Evolutionary conservation across 2,329 filamentous ascomycete genomes (phyloP).

Genomic region (Ceratocystis ficicola): DNA sequence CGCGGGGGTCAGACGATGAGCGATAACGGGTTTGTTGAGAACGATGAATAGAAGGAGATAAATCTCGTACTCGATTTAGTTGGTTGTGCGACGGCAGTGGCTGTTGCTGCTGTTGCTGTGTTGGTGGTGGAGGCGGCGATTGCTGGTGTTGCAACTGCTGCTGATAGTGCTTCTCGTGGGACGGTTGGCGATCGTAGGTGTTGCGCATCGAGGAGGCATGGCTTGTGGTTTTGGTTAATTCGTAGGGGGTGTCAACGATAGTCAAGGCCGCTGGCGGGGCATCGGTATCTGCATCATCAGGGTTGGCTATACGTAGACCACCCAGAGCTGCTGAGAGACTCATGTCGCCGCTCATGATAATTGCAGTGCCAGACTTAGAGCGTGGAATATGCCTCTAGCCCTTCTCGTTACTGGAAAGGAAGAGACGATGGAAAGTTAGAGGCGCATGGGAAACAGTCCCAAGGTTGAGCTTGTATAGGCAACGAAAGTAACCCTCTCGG

Average conservation of each 20-base stretch:
- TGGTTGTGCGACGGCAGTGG: constrained; percentile 19
- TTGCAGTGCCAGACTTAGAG: constrained; percentile 11
- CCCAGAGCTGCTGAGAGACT: constrained; percentile 87
- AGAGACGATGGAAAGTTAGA: constrained; percentile 13
- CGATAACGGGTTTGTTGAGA: constrained; percentile 20
- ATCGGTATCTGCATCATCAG: constrained; percentile 52
- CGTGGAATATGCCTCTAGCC: constrained; percentile 17
- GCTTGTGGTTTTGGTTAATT: constrained; percentile 5
- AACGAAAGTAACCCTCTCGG: background rate
- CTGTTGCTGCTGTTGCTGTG: constrained; percentile 14
- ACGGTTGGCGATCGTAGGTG: background rate
- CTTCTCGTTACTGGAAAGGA: constrained; percentile 19
- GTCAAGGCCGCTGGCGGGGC: constrained; percentile 24
- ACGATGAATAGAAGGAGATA: constrained; percentile 15
- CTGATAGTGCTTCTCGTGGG: background rate
- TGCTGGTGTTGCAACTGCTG: constrained; percentile 19
- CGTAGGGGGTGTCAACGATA: constrained; percentile 5
- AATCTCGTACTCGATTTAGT: constrained; percentile 21
- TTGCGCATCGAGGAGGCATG: constrained; percentile 25
- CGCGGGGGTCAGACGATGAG: constrained; percentile 21
- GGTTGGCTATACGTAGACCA: constrained; percentile 91
- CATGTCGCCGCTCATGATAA: constrained; percentile 74
- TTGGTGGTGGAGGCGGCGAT: background rate
- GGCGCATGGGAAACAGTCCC: constrained; percentile 21
- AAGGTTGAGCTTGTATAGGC: background rate